Percentiles rank a stretch among this genome's conserved stretches.
phyloP scores from a whole-genome alignment of 2,329 filamentous ascomycete genomes.

The Aspergillus pseudoterreus region DNA sequence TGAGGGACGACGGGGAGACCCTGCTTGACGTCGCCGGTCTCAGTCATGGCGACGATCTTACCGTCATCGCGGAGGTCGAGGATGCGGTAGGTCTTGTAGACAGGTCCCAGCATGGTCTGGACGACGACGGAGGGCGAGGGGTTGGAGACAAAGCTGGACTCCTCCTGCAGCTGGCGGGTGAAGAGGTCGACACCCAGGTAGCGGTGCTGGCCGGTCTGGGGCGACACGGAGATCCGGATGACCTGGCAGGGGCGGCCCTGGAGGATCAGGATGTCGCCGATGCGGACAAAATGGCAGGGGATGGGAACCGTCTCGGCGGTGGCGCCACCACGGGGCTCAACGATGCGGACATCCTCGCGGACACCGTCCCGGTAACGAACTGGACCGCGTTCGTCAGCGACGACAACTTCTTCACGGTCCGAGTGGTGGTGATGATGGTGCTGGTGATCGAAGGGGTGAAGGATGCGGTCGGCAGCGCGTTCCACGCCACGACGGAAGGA shows the following conservation, averaged over 20 bases:
- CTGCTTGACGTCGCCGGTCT: conserved; percentile 98
- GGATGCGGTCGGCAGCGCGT: conserved; percentile 62
- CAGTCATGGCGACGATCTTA: conserved; percentile 91
- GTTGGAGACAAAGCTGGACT: conserved; percentile 97
- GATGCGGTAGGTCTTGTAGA: conserved; percentile 99
- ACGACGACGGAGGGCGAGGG: conserved; percentile 93
- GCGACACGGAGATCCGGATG: conserved; percentile 97
- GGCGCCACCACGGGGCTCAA: conserved; percentile 48
- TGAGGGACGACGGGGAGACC: conserved; percentile 90
- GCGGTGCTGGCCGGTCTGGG: conserved; percentile 97
- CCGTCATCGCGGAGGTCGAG: conserved; percentile 88
- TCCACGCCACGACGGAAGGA: conserved; percentile 69
- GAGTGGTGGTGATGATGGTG: conserved; percentile 13
- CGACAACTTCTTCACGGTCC: conserved; percentile 41
- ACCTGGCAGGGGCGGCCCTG: conserved; percentile 99
- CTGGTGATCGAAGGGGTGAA: conserved; percentile 58
- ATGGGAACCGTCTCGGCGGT: conserved; percentile 88
- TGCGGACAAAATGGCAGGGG: conserved; percentile 98
- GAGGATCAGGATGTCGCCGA: conserved; percentile 97
- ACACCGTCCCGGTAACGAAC: conserved; percentile 43
- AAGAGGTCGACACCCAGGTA: conserved; percentile 99
- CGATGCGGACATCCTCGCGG: conserved; percentile 46
- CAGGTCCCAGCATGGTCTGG: conserved; percentile 97
- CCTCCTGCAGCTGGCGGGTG: conserved; percentile 99
- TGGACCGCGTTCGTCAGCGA: conserved; percentile 42